A percentile compares a stretch with the other conserved stretches of the same genome.
phyloP scores from a whole-genome alignment of 192 early-diverging fungal species.

The Gamsiella multidivaricata region DNA sequence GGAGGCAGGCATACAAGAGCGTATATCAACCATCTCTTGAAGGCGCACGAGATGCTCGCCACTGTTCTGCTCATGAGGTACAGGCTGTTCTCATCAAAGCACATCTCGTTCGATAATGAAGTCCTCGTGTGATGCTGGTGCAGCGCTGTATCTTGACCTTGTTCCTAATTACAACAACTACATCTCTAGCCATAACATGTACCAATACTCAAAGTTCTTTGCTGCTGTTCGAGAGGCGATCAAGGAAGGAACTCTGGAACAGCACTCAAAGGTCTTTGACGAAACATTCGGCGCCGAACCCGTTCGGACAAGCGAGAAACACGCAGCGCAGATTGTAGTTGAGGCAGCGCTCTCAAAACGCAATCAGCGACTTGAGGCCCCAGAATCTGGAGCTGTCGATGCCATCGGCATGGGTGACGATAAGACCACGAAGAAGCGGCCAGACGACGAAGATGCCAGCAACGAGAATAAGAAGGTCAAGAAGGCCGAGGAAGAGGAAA shows the following conservation, averaged over 20 bases:
- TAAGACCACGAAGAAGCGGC: not conserved
- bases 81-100: not conserved
- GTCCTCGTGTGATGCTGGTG: not conserved
- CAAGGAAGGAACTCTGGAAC: constrained; percentile 29
- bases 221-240: constrained; percentile 26
- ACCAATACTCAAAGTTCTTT: constrained; percentile 52
- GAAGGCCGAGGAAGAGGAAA: too few species aligned
- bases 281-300: constrained; percentile 30
- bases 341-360: constrained; percentile 39
- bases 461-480: not conserved
- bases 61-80: constrained; percentile 78
- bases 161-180: not conserved
- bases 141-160: too few species aligned
- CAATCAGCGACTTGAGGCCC: constrained; percentile 33
- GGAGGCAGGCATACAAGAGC: constrained; percentile 66
- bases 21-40: constrained; percentile 80
- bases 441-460: not conserved
- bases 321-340: constrained; percentile 27
- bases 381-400: constrained; percentile 28
- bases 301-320: constrained; percentile 22
- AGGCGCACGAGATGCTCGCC: constrained; percentile 81
- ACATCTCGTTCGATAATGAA: not conserved
- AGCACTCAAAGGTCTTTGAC: constrained; percentile 6
- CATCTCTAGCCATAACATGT: constrained; percentile 46
- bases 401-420: constrained; percentile 10